These are phyloP conservation scores for Cutaneotrichosporon arboriforme DNA, from an alignment of 1,284 basidiomycete species.

Conservation along the genomic window DNA sequence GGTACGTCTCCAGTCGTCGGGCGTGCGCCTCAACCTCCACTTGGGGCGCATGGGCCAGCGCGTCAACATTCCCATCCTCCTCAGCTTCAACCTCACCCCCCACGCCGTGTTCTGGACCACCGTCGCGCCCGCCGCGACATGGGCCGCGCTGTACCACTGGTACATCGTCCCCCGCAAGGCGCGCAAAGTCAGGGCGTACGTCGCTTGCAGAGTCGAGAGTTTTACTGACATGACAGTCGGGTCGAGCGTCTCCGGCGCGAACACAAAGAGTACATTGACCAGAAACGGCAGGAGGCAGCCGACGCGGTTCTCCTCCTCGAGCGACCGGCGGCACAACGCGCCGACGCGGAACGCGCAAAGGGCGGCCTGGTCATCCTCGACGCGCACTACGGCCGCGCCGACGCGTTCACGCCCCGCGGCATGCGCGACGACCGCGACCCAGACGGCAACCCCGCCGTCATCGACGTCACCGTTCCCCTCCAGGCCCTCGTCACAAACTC, in stretches of 20 bases:
- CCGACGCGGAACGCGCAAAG: constrained; percentile 39
- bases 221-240: constrained; percentile 24
- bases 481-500: constrained; percentile 75
- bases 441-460: constrained; percentile 51
- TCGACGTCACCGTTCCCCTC: constrained; percentile 72
- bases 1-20: constrained; percentile 27
- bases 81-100: constrained; percentile 52
- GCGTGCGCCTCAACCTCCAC: constrained; percentile 25
- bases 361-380: constrained; percentile 67
- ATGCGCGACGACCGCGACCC: constrained; percentile 44
- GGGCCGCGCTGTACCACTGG: constrained; percentile 56
- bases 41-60: constrained; percentile 53
- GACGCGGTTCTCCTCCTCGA: constrained; percentile 53
- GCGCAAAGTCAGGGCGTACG: constrained; percentile 1
- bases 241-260: constrained; percentile 55
- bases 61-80: constrained; percentile 55
- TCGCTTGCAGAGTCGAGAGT: background rate
- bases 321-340: constrained; percentile 35
- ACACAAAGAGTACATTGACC: constrained; percentile 58
- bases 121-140: constrained; percentile 54
- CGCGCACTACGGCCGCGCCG: constrained; percentile 59
- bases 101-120: constrained; percentile 52
- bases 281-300: constrained; percentile 56
- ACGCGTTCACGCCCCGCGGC: constrained; percentile 48
- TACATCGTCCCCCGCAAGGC: constrained; percentile 57